phyloP scores from a whole-genome alignment of 1,284 basidiomycete species.

The Gastroboletus turbinatus region DNA sequence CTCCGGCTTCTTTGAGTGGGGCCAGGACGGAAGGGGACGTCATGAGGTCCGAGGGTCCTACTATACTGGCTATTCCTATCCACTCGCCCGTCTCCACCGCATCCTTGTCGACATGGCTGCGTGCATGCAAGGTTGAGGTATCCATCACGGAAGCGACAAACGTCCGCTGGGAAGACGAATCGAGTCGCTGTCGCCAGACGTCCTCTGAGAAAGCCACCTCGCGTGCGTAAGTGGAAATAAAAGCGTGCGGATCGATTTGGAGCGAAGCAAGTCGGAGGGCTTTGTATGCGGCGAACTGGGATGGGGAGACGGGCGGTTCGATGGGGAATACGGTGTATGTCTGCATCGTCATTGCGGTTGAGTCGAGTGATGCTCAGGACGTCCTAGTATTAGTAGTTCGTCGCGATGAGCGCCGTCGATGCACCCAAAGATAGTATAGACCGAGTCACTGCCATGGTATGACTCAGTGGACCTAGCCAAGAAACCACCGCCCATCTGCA shows the following conservation, averaged over 20 bases:
- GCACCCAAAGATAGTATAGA: background rate
- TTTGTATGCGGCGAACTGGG: conserved; percentile 29
- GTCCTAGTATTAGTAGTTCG: background rate
- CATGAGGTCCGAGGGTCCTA: conserved; percentile 27
- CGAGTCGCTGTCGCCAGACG: conserved; percentile 35
- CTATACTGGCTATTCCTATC: conserved; percentile 34
- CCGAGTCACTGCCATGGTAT: background rate
- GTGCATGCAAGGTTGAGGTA: background rate
- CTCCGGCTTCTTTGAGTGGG: conserved; percentile 14
- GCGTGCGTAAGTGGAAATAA: conserved; percentile 36
- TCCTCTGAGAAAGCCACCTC: conserved; percentile 34
- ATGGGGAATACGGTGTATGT: conserved; percentile 20
- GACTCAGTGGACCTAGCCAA: no score
- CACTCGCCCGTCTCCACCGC: conserved; percentile 19
- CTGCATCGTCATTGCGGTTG: background rate
- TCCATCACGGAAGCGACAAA: conserved; percentile 26
- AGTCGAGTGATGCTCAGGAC: background rate
- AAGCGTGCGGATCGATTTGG: conserved; percentile 35
- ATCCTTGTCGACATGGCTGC: background rate
- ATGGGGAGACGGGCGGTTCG: conserved; percentile 8
- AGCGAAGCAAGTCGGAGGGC: conserved; percentile 36
- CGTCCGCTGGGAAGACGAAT: conserved; percentile 26
- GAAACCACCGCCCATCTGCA: no score
- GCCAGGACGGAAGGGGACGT: conserved; percentile 4
- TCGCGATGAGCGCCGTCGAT: background rate